Base-by-base conservation (phyloP, 2,329 filamentous ascomycete genomes). In the Sporothrix mexicana region DNA sequence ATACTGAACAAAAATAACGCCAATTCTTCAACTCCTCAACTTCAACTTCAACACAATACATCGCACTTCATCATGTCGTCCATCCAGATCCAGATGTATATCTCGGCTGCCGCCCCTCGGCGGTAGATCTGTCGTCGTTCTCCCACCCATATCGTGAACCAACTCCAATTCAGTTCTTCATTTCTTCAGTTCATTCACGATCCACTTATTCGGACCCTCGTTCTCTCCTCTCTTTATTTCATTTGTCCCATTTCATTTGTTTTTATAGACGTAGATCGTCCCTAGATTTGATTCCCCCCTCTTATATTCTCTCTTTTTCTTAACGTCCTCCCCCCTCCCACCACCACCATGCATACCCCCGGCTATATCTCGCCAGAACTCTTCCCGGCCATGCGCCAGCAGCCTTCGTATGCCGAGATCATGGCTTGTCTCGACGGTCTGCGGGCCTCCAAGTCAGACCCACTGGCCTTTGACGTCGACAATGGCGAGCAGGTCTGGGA, bases 301-400 rank as follows among this genome's bases (percentile, higher is more conserved):
- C 53, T 30, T 13, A 43, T 51, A 13, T 20, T 61, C 30, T 43
- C 25, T 49, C 45, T 69, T 64, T 67, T 15, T 30, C 59, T n/a
- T 55, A 15, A 25, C 20, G 10, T 30, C 6, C 69, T 61, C 10
- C 45, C 10, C 30, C 3, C 20, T 5, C 36, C 10, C 41, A 45
- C 17, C 51, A 2, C 15, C 69, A 55, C 17, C 47, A 74, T 74
- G 73, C 64, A 71, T 17, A 47, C 72, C 68, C 64, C 64, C 47
- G 62, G 51, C 36, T 47, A 70, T 57, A 61, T 51, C 45, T 78
- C 82, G 70, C 77, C 82, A 72, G 81, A 82, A 73, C 92, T 95
- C 78, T 88, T 97, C 36, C 93, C 94, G n/a, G 93, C 94, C 78
- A 86, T 95, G 75, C 93, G 94, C 86, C 88, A 91, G 77, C 91